Base-by-base conservation (phyloP, 495 filamentous ascomycete species). In the Aspergillus heteromorphus region DNA sequence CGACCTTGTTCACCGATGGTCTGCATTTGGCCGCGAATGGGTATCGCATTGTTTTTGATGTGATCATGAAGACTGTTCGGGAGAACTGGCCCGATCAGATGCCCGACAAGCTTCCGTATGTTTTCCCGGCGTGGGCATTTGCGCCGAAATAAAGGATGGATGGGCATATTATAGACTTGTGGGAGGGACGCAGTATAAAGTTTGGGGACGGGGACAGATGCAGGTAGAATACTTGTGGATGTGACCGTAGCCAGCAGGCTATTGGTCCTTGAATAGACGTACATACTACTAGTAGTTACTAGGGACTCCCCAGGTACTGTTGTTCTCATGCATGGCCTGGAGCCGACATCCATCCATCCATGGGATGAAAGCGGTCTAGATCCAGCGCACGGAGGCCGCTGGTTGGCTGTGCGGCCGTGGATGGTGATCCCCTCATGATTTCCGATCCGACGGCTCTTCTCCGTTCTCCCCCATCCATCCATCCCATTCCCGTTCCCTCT, bases 1-100 rank as follows among this genome's bases (percentile, higher is more conserved):
- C 65, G 18, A 63, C 66, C 31, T 62, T 87, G 29, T 72, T 89
- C 29, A 67, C 70, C 25, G 86, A 89, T 70, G 86, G 84, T 8
- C 67, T 89, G 47, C 86, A 89, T 70, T 80, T 88, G 52, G 77
- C 73, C n/a, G 74, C 81, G 1, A 64, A 68, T 45, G 86, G 79
- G 29, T 88, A 88, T 57, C 67, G 73, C 38, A 63, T 87, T 45
- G 68, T 87, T 20, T 87, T 73, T 56, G 69, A 79, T 7, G 73
- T 79, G 55, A 50, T 86, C 16, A 76, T 81, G 68, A 69, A 78
- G 53, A 56, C 71, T 2, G 82, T 89, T 52, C 56, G 63, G 47
- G 57, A 64, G 51, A 73, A 74, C 41, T 87, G 78, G 74, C 84
- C 85, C 8, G 80, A 87, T 51, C 71, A 85, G 54, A 60, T 68